Base-by-base conservation (phyloP, 2,329 filamentous ascomycete genomes). In the Fusarium denticulatum region DNA sequence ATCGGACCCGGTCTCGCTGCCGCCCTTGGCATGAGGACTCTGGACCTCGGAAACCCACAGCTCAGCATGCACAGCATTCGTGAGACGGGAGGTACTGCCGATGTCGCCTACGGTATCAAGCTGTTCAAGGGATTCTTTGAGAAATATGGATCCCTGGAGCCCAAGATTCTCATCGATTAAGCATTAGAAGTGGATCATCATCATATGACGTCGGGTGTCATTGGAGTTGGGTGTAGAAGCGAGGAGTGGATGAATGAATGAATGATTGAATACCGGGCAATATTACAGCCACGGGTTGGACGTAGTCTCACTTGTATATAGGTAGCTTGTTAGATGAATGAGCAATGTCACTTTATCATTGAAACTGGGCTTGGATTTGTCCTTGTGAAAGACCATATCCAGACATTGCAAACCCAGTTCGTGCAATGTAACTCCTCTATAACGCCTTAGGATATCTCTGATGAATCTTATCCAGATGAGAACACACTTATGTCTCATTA, bases 1-100 rank as follows among this genome's bases (percentile, higher is more conserved):
- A 99, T 99, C 79, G 96, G 96, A 0, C 96, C 96, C n/a, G 98
- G 98, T 91, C 87, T 98, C 50, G 93, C 93, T 60, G 95, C 96
- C 30, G 92, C 92, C 67, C 86, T 98, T 77, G 96, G 96, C 64
- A 91, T 94, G 61, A 88, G 96, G 71, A 98, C 96, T 4, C 87
- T 99, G 49, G 96, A 99, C 83, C 84, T 98, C 64, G 96, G 96
- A 15, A 98, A 98, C 83, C 92, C 96, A 34, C 96, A 98, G 85
- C 86, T 98, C 73, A 95, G 93, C 80, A 98, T 98, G 96, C 96
- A 98, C 84, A 96, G 93, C 80, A 98, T 98, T 79, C 91, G 96
- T 61, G 96, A 98, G 87, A 97, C 94, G 47, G 93, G 94, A 30
- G 96, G 96, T 43, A 91, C 92, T 4, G 90, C 95, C 77, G 96